A percentile compares a stretch with the other conserved stretches of the same genome.
Evolutionary conservation across 495 filamentous ascomycete species (phyloP).

Genomic region (Xylaria flabelliformis): DNA sequence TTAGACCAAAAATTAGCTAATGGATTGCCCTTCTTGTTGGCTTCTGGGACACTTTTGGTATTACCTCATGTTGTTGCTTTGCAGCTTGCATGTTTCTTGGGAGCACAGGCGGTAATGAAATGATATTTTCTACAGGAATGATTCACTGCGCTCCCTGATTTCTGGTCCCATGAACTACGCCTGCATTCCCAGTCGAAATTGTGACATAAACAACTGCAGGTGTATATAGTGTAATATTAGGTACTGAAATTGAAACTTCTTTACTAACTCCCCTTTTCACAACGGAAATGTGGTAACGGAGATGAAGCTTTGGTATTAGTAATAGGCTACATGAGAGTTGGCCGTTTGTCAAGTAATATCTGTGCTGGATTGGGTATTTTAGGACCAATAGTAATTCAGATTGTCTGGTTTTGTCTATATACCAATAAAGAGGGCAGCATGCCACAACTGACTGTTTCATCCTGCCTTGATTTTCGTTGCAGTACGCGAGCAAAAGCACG

Average conservation of each 20-base stretch:
- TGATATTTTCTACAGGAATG: conserved; percentile 11
- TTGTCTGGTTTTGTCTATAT: neutral
- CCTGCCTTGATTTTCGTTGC: neutral
- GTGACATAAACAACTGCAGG: neutral
- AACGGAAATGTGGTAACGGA: neutral
- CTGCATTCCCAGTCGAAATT: neutral
- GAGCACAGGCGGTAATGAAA: conserved; percentile 21
- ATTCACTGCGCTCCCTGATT: neutral
- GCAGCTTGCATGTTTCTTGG: neutral
- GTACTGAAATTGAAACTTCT: neutral
- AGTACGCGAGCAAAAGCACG: neutral
- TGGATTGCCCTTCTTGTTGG: conserved; percentile 9
- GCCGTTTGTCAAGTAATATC: neutral
- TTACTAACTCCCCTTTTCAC: neutral
- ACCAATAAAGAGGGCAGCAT: neutral
- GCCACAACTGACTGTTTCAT: neutral
- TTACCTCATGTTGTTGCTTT: neutral
- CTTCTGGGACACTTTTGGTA: neutral
- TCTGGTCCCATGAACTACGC: neutral
- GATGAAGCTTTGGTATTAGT: neutral
- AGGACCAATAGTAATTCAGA: neutral
- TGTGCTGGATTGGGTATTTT: neutral
- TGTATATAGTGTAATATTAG: conserved; percentile 18
- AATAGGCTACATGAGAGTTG: neutral
- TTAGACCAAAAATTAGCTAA: neutral